These are phyloP conservation scores for Lactifluus subvellereus DNA, from an alignment of 768 basidiomycete genomes.

Conservation along the genomic window DNA sequence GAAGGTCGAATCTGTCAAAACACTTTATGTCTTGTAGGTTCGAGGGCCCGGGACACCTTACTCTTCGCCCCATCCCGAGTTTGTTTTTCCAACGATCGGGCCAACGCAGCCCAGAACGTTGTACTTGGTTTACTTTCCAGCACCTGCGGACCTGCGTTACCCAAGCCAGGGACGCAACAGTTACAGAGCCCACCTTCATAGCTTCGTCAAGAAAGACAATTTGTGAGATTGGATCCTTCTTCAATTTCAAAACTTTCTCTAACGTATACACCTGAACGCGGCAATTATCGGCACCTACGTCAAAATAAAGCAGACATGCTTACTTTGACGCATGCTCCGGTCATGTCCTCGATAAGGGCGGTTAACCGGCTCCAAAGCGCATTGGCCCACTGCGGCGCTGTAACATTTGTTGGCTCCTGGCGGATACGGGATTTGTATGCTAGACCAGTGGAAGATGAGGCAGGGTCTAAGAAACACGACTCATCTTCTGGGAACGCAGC, in stretches of 20 bases:
- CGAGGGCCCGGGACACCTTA: slow-evolving; percentile 30
- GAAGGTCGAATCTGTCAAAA: slow-evolving; percentile 70
- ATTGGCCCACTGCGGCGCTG: slow-evolving; percentile 78
- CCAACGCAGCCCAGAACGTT: slow-evolving; percentile 84
- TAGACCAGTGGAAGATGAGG: slow-evolving; percentile 33
- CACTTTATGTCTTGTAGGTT: background rate
- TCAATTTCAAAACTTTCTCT: slow-evolving; percentile 87
- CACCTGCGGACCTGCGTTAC: slow-evolving; percentile 38
- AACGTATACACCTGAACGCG: slow-evolving; percentile 76
- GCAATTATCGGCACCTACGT: background rate
- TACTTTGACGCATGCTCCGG: slow-evolving; percentile 86
- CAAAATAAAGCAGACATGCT: background rate
- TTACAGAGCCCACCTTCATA: slow-evolving; percentile 62
- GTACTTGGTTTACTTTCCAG: slow-evolving; percentile 89
- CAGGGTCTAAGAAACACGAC: slow-evolving; percentile 26
- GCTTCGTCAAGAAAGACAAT: slow-evolving; percentile 85
- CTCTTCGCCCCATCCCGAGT: slow-evolving; percentile 77
- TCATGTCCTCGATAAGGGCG: slow-evolving; percentile 80
- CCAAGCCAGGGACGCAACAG: background rate
- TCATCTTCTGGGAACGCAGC: slow-evolving; percentile 22
- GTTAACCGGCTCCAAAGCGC: slow-evolving; percentile 82
- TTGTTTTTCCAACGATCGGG: slow-evolving; percentile 75
- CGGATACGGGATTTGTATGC: slow-evolving; percentile 80
- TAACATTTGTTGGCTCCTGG: slow-evolving; percentile 86
- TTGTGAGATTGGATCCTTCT: slow-evolving; percentile 76